These are phyloP conservation scores for Hypholoma fasciculare DNA, from an alignment of 768 basidiomycete genomes.

Conservation along the genomic window DNA sequence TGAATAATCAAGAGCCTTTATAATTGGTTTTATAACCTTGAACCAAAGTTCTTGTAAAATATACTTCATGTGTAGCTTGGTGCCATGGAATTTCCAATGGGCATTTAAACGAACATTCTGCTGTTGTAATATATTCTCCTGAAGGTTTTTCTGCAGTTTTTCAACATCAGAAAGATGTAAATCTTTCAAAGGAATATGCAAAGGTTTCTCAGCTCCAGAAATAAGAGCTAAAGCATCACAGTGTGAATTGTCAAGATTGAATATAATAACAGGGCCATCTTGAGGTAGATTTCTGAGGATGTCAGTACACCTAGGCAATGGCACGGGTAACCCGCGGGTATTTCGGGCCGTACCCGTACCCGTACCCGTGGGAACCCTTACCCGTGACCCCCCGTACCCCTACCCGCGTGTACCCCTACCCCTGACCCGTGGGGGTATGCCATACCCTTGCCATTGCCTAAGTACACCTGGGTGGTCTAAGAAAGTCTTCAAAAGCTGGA, in stretches of 20 bases:
- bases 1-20: not conserved
- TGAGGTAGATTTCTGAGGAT: too few relatives aligned
- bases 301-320: not conserved
- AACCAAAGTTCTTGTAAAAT: not conserved
- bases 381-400: too few relatives aligned
- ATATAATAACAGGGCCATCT: too few relatives aligned
- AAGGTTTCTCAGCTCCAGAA: not conserved
- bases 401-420: too few relatives aligned
- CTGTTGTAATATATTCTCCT: not conserved
- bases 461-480: not conserved
- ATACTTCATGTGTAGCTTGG: not conserved
- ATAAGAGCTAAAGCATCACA: not conserved
- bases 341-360: too few relatives aligned
- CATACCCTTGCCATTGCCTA: too few relatives aligned
- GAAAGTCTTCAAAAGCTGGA: not conserved
- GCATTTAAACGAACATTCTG: not conserved
- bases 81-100: too few relatives aligned
- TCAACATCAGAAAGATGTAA: not conserved
- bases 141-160: not conserved
- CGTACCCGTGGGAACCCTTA: too few relatives aligned
- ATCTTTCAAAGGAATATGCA: not conserved
- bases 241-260: not conserved
- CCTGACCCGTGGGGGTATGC: too few relatives aligned
- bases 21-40: not conserved
- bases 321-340: too few relatives aligned